A percentile compares a stretch with the other conserved stretches of the same genome.
These are phyloP conservation scores for Drechslerella stenobrocha DNA, from an alignment of 2,329 filamentous ascomycete genomes.

Conservation along the genomic window DNA sequence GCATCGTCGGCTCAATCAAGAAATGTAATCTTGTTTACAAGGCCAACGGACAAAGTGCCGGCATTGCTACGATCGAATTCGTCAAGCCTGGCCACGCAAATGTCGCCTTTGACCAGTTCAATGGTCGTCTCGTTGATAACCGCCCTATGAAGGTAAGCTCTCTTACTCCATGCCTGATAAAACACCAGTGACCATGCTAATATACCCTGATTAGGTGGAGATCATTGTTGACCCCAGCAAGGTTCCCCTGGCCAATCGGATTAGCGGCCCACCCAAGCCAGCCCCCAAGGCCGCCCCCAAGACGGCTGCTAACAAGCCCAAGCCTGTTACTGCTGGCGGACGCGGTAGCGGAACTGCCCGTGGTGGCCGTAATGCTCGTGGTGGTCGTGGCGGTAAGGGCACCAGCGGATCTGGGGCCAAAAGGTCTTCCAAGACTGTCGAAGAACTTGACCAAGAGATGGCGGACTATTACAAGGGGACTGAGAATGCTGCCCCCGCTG, in stretches of 20 bases:
- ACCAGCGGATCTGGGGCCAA: slow-evolving; percentile 60
- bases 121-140: slow-evolving; percentile 87
- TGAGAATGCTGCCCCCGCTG: slow-evolving; percentile 59
- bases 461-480: slow-evolving; percentile 78
- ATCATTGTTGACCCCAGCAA: slow-evolving; percentile 70
- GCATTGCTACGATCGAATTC: slow-evolving; percentile 89
- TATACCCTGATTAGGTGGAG: slow-evolving; percentile 68
- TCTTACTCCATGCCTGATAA: slow-evolving; percentile 6
- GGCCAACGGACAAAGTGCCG: slow-evolving; percentile 85
- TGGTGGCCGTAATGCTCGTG: slow-evolving; percentile 60
- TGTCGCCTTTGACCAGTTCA: slow-evolving; percentile 79
- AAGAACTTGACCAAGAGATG: slow-evolving; percentile 98
- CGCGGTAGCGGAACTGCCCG: slow-evolving; percentile 57
- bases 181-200: slow-evolving; percentile 44
- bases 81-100: slow-evolving; percentile 75
- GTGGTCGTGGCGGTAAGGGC: slow-evolving; percentile 60
- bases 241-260: slow-evolving; percentile 33
- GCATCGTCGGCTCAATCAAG: slow-evolving; percentile 87
- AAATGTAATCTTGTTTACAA: slow-evolving; percentile 89
- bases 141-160: slow-evolving; percentile 81
- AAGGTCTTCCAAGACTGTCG: slow-evolving; percentile 79
- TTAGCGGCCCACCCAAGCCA: slow-evolving; percentile 28
- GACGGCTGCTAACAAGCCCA: slow-evolving; percentile 70
- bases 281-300: slow-evolving; percentile 60
- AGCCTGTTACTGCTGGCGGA: slow-evolving; percentile 57